Conservation (phyloP, 768 basidiomycete genomes). For the Phanerodontia chrysosporium region DNA sequence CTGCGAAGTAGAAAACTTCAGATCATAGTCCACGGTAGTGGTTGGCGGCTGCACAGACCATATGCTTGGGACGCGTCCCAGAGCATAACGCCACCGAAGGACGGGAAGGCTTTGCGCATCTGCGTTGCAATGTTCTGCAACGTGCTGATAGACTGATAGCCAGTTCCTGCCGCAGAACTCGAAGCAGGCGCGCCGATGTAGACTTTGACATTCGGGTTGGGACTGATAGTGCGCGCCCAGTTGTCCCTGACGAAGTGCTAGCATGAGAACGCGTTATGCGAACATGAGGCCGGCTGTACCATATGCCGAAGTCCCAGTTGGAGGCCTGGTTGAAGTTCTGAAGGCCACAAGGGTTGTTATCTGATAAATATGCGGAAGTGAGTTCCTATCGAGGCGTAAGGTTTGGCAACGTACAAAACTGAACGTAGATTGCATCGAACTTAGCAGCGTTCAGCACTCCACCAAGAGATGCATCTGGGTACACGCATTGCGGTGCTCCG, state of each 20-base stretch:
- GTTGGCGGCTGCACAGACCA: conserved; percentile 23
- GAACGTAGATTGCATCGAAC: conserved; percentile 40
- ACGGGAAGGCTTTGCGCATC: conserved; percentile 36
- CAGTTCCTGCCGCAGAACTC: conserved; percentile 36
- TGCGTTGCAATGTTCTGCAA: conserved; percentile 30
- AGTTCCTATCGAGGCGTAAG: background rate
- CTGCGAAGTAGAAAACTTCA: conserved; percentile 21
- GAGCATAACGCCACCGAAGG: conserved; percentile 42
- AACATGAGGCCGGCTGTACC: conserved; percentile 13
- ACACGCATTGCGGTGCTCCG: conserved; percentile 37
- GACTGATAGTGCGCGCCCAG: conserved; percentile 38
- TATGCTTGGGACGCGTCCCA: conserved; percentile 45
- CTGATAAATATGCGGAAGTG: conserved; percentile 18
- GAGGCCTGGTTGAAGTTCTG: conserved; percentile 45
- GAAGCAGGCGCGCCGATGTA: conserved; percentile 42
- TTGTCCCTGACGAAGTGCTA: conserved; percentile 32
- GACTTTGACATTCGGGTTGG: conserved; percentile 41
- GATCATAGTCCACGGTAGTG: background rate
- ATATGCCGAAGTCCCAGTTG: conserved; percentile 36
- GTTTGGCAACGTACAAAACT: conserved; percentile 39
- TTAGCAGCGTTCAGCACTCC: conserved; percentile 29
- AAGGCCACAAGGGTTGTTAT: conserved; percentile 41
- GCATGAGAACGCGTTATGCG: conserved; percentile 9
- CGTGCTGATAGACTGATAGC: conserved; percentile 31
- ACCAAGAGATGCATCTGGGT: conserved; percentile 35